A percentile compares a stretch with the other conserved stretches of the same genome.
Conservation (phyloP, 768 basidiomycete genomes). For the Sporobolomyces pararoseus region DNA sequence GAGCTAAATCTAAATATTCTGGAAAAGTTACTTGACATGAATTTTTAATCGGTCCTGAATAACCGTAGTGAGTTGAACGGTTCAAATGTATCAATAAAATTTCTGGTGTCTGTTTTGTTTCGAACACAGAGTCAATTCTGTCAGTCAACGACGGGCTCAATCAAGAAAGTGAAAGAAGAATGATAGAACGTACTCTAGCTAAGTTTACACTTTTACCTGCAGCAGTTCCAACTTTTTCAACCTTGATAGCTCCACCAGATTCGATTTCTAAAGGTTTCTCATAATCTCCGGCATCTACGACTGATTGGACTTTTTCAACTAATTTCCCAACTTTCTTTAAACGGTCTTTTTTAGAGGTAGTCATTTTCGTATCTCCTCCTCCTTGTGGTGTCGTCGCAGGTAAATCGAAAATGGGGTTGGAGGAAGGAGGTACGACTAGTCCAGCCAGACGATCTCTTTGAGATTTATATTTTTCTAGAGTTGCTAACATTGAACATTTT, state of each 20-base stretch:
- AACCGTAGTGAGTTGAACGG: conserved; percentile 62
- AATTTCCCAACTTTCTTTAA: conserved; percentile 67
- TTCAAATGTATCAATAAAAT: conserved; percentile 86
- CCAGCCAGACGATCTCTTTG: conserved; percentile 61
- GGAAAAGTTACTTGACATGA: conserved; percentile 74
- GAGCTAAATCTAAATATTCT: conserved; percentile 81
- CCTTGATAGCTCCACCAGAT: conserved; percentile 53
- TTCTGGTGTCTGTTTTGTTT: conserved; percentile 64
- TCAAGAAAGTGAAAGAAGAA: no score
- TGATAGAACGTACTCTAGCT: conserved; percentile 62
- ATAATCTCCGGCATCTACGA: conserved; percentile 68
- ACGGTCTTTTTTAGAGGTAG: conserved; percentile 70
- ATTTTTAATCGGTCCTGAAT: conserved; percentile 65
- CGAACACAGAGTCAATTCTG: no score
- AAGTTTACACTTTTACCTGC: conserved; percentile 90
- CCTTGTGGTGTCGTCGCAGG: conserved; percentile 22
- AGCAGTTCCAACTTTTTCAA: conserved; percentile 72
- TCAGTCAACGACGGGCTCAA: not conserved
- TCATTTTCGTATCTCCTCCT: conserved; percentile 49
- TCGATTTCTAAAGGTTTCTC: conserved; percentile 75
- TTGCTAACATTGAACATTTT: conserved; percentile 78
- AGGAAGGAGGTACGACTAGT: not conserved
- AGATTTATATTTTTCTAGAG: conserved; percentile 61
- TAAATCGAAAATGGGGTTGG: conserved; percentile 27
- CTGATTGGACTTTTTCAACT: conserved; percentile 60